Evolutionary conservation across 768 basidiomycete genomes (phyloP), one percentile per base, ranked within the genome.

Genomic region (Xerocomellus intermedius): DNA sequence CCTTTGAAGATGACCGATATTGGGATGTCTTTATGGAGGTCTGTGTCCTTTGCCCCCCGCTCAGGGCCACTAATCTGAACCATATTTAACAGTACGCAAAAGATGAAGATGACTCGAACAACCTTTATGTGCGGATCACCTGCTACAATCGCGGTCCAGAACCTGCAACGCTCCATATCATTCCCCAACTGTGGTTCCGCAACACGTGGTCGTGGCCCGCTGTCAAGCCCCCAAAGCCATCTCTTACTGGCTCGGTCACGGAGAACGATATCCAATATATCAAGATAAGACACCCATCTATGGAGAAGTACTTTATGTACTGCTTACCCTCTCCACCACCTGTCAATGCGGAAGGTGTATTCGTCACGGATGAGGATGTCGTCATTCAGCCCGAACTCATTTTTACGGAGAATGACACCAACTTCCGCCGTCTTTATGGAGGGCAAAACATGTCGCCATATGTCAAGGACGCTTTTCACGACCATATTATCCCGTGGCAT

Each of bases 11-110:
- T 32, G 88, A 98, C 71, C 79, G 88, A 10, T 99, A 99, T 71
- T 99, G 97, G 97, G 97, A 99, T 69, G 85, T 99, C 36, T 99
- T 98, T 63, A 86, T 98, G 52, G 96, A 99, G 85, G 94, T 92
- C 54, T 47, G 85, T 74, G 4, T 30, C 21, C 46, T 41, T 33
- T 35, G 8, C 50, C 33, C 5, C 50, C 57, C 59, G 41, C 61
- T 48, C 35, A 35, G 28, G 28, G 52, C 38, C 32, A 28, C 14
- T 41, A 7, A 43, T 35, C 32, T 47, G 56, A 47, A 48, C 55
- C 42, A 45, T 21, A 55, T 50, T 24, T 56, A 36, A 16, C 64
- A 97, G 94, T 98, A 99, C 72, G 95, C 97, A 35, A 99, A 98
- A 75, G 97, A 97, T 62, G 94, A 91, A 67, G 89, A 98, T 59